Conservation (phyloP, 2,329 filamentous ascomycete genomes). For the Raffaelea ambrosiae region DNA sequence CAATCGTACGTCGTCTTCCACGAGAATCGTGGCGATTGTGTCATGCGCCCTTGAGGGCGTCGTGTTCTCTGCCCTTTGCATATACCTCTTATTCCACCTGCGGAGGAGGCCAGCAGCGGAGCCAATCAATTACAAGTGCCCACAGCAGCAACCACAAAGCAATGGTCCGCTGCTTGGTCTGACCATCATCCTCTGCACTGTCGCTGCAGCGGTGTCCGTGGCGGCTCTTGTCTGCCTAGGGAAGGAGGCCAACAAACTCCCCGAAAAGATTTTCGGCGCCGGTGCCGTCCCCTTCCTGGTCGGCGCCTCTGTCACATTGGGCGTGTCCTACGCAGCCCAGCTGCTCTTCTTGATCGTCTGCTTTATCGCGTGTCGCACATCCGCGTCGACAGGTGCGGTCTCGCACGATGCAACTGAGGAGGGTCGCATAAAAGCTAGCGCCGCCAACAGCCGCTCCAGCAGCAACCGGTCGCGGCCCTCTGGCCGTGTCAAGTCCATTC, state of each 20-base stretch:
- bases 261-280: constrained; percentile 23
- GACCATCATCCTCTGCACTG: constrained; percentile 30
- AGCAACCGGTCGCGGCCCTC: constrained; percentile 20
- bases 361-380: constrained; percentile 17
- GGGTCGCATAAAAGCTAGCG: background rate
- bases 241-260: constrained; percentile 20
- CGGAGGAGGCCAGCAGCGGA: constrained; percentile 14
- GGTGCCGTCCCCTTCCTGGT: constrained; percentile 28
- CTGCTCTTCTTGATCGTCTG: constrained; percentile 38
- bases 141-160: background rate
- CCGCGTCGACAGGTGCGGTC: background rate
- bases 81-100: constrained; percentile 23
- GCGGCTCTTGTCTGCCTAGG: constrained; percentile 32
- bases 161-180: constrained; percentile 24
- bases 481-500: constrained; percentile 40
- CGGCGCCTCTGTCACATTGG: constrained; percentile 35
- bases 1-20: constrained; percentile 17
- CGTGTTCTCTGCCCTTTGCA: constrained; percentile 25
- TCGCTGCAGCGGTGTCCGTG: constrained; percentile 37
- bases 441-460: background rate
- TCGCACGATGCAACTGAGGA: no score
- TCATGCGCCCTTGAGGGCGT: constrained; percentile 28
- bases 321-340: constrained; percentile 36
- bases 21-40: constrained; percentile 27
- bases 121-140: constrained; percentile 12